Conservation (phyloP, 352 stramenopile genomes). For the Phytopythium sindhum region DNA sequence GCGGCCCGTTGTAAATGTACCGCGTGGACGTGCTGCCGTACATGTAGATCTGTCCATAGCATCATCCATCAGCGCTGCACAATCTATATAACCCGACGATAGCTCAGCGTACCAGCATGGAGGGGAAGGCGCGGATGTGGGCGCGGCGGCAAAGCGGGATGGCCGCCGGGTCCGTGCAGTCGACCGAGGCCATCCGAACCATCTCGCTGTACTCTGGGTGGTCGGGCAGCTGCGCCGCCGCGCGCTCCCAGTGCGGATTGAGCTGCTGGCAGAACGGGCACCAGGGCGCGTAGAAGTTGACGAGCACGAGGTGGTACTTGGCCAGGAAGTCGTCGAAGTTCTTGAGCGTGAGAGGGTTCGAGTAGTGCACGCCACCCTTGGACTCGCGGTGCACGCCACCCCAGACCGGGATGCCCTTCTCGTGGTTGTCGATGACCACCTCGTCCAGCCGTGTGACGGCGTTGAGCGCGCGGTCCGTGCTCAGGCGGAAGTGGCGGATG, state of each 20-base stretch:
- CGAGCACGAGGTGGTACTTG: constrained; percentile 83
- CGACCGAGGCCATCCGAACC: constrained; percentile 74
- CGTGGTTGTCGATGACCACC: constrained; percentile 63
- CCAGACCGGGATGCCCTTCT: constrained; percentile 61
- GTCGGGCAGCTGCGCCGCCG: constrained; percentile 61
- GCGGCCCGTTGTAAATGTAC: constrained; percentile 82
- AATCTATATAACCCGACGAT: too few species aligned
- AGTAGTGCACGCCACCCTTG: constrained; percentile 64
- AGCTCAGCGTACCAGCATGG: constrained; percentile 45
- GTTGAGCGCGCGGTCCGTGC: constrained; percentile 21
- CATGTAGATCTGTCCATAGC: constrained; percentile 64
- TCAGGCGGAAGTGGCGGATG: constrained; percentile 71
- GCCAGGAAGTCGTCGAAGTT: constrained; percentile 78
- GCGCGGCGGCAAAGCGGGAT: constrained; percentile 63
- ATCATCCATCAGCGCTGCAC: not conserved
- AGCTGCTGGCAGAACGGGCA: constrained; percentile 74
- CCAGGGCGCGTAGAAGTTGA: constrained; percentile 86
- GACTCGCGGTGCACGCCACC: constrained; percentile 49
- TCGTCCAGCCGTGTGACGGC: constrained; percentile 54
- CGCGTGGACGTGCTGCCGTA: constrained; percentile 72
- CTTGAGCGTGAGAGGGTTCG: constrained; percentile 52
- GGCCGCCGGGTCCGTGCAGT: constrained; percentile 69
- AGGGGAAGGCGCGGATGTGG: constrained; percentile 76
- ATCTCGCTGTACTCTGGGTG: constrained; percentile 79
- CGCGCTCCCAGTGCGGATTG: constrained; percentile 74